Conservation (phyloP, 108 stramenopile genomes). For the Nitzschia palea region DNA sequence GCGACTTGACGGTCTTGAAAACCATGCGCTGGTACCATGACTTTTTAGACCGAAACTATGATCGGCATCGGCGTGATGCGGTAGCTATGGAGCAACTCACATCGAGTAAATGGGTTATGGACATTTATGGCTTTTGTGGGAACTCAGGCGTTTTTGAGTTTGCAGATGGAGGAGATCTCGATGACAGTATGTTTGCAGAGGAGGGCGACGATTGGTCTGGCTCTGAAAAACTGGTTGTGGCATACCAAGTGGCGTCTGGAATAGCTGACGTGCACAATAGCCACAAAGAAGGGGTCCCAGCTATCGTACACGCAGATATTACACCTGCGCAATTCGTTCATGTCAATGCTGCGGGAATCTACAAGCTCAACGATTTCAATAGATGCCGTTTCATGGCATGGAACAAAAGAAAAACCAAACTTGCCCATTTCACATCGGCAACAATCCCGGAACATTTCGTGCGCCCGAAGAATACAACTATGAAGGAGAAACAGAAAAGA, state of each 20-base stretch:
- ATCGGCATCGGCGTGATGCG: constrained; percentile 76
- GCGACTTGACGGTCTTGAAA: constrained; percentile 45
- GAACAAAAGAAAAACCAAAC: constrained; percentile 30
- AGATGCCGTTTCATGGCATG: constrained; percentile 61
- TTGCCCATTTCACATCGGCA: constrained; percentile 47
- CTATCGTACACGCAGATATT: constrained; percentile 74
- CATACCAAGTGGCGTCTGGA: constrained; percentile 41
- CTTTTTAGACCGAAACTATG: constrained; percentile 47
- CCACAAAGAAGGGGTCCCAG: constrained; percentile 40
- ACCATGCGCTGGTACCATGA: constrained; percentile 53
- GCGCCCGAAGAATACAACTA: constrained; percentile 75
- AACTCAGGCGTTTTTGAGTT: constrained; percentile 64
- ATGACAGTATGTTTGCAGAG: constrained; percentile 18
- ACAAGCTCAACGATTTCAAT: constrained; percentile 79
- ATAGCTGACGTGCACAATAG: constrained; percentile 49
- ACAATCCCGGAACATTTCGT: constrained; percentile 50
- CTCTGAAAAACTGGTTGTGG: constrained; percentile 14
- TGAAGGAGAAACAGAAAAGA: constrained; percentile 57
- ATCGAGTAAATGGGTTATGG: constrained; percentile 51
- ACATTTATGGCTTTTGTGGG: constrained; percentile 79
- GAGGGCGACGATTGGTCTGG: constrained; percentile 18
- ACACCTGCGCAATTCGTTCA: constrained; percentile 48
- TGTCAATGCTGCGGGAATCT: constrained; percentile 27
- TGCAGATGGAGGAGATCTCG: constrained; percentile 50
- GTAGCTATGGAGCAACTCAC: constrained; percentile 76